These are phyloP conservation scores for Fonsecaea erecta DNA, from an alignment of 2,329 filamentous ascomycete genomes.

Conservation along the genomic window DNA sequence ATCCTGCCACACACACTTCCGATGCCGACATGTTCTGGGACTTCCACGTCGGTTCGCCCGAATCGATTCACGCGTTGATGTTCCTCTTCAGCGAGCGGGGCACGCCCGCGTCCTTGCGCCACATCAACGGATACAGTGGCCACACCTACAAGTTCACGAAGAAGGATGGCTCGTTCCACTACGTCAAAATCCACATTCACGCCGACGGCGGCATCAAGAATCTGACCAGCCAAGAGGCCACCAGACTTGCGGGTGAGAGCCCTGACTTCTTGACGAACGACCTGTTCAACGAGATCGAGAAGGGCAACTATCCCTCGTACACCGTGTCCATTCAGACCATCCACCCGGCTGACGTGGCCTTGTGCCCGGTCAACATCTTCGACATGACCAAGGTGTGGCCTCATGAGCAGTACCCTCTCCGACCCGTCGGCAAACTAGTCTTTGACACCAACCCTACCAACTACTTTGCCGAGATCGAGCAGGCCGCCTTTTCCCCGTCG, in stretches of 20 bases:
- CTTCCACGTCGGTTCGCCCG: slow-evolving; percentile 64
- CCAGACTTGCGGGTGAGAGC: slow-evolving; percentile 59
- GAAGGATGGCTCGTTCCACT: slow-evolving; percentile 67
- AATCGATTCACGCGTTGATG: slow-evolving; percentile 68
- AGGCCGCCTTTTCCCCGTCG: slow-evolving; percentile 69
- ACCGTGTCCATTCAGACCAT: slow-evolving; percentile 68
- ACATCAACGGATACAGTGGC: slow-evolving; percentile 71
- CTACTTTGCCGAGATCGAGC: slow-evolving; percentile 70
- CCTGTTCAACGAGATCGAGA: slow-evolving; percentile 66
- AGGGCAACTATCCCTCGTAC: slow-evolving; percentile 67
- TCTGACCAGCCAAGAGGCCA: slow-evolving; percentile 63
- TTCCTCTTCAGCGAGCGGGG: slow-evolving; percentile 69
- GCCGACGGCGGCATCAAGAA: slow-evolving; percentile 66
- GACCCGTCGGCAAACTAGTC: slow-evolving; percentile 65
- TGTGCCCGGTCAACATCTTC: slow-evolving; percentile 67
- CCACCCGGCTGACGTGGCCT: slow-evolving; percentile 65
- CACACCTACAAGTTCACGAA: slow-evolving; percentile 71
- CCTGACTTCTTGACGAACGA: slow-evolving; percentile 69
- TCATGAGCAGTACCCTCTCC: slow-evolving; percentile 64
- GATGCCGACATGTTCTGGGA: slow-evolving; percentile 75
- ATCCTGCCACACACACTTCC: slow-evolving; percentile 71
- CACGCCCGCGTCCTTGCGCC: slow-evolving; percentile 67
- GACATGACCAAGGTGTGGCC: slow-evolving; percentile 74
- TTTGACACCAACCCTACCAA: slow-evolving; percentile 69
- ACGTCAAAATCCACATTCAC: slow-evolving; percentile 68